These are phyloP conservation scores for Acanthamoeba royreba DNA, from an alignment of 208 protist genomes.

Conservation along the genomic window DNA sequence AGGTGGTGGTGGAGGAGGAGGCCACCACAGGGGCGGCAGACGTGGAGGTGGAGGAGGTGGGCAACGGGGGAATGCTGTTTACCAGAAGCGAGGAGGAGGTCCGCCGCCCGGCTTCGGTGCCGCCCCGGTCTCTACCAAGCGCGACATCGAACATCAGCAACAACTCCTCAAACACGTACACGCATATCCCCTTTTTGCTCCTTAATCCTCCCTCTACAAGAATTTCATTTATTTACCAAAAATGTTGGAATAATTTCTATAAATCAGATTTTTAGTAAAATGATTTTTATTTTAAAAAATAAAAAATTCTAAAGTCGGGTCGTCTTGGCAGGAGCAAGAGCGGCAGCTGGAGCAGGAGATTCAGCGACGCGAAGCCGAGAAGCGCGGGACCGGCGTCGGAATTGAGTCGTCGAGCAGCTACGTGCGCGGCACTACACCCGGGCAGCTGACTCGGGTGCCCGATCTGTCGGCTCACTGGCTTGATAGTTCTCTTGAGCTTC, in stretches of 20 bases:
- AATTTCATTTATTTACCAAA: too few species aligned
- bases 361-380: background rate
- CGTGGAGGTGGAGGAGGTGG: background rate
- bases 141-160: conserved; percentile 27
- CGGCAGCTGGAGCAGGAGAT: background rate
- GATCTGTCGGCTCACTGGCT: conserved; percentile 48
- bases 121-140: background rate
- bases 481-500: background rate
- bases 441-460: background rate
- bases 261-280: background rate
- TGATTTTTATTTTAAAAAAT: too few species aligned
- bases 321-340: conserved; percentile 27
- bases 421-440: background rate
- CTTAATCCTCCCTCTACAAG: background rate
- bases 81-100: background rate
- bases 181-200: background rate
- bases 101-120: background rate
- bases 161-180: conserved; percentile 11
- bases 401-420: background rate
- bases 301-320: too few species aligned
- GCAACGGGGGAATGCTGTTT: background rate
- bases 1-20: background rate
- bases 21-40: background rate
- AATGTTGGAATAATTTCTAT: too few species aligned
- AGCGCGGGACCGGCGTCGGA: background rate